Base-by-base conservation (phyloP, 2,329 filamentous ascomycete species). In the Coniella vitis region DNA sequence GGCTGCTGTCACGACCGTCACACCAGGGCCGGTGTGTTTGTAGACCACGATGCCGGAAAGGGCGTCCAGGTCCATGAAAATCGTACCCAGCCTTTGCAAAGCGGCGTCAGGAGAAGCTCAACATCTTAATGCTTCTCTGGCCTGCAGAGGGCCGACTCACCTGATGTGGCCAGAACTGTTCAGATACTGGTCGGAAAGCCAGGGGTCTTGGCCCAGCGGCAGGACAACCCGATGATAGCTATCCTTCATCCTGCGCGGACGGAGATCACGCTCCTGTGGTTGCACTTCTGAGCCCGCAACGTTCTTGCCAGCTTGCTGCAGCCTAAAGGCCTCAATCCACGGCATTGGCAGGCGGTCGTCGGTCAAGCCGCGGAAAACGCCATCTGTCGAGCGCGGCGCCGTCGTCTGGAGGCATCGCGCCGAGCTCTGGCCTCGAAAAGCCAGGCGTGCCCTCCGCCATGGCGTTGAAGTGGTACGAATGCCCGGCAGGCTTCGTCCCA, bases 1-100 rank as follows among this genome's bases (percentile, higher is more conserved):
- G 1, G 72, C 73, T 0, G 73, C 73, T 2, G 73, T 76, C 16
- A 76, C 73, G 1, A 67, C 71, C 0, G 71, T 74, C 13, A 73
- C 59, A 73, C 74, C 47, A 68, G 83, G 44, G 65, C 86, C 59
- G 70, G 76, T 65, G 72, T 82, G 69, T 54, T 84, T 86, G 65
- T 89, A 84, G 16, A 86, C 85, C 48, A 90, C 78, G 40, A 90
- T 79, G 9, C 87, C 47, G 1, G 85, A 85, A 7, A 90, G 67
- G 0, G 86, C 86, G 65, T 90, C 86, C 2, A 90, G 74, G 54
- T 90, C 86, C 84, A 90, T 90, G 53, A 90, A 79, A 14, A 90
- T 69, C 0, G 85, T 82, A 0, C 86, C 86, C 7, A 90, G 72
- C 46, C 81, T 41, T 78, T 29, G 4, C 21, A 19, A 8, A 8